Conservation (phyloP, 176 grass and related monocot species). For the Juncus effusus region DNA sequence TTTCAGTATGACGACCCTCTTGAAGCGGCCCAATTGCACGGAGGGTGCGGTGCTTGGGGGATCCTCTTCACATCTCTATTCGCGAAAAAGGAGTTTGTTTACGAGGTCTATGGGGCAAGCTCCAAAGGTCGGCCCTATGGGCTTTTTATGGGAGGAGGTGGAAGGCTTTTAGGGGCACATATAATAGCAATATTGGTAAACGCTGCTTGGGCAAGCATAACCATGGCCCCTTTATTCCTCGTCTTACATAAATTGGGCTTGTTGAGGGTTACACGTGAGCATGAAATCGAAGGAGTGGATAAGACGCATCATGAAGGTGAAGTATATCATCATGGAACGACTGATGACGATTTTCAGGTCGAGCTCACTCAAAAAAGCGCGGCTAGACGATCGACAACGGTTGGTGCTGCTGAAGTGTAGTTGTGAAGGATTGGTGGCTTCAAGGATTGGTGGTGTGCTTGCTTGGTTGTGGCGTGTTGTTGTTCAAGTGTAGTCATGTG, state of each 20-base stretch:
- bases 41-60: constrained; percentile 41
- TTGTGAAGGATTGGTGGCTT: too few relatives aligned
- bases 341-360: background rate
- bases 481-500: too few relatives aligned
- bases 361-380: background rate
- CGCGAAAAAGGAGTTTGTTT: constrained; percentile 36
- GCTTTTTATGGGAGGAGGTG: constrained; percentile 43
- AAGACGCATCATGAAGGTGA: constrained; percentile 29
- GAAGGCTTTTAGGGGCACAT: constrained; percentile 31
- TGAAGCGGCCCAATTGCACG: constrained; percentile 40
- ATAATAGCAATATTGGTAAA: constrained; percentile 33
- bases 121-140: constrained; percentile 28
- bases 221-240: constrained; percentile 35
- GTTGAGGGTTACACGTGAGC: constrained; percentile 15
- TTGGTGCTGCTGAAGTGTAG: too few relatives aligned
- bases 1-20: constrained; percentile 33
- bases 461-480: too few relatives aligned
- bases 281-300: constrained; percentile 36
- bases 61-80: constrained; percentile 46
- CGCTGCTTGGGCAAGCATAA: constrained; percentile 32
- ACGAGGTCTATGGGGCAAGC: constrained; percentile 27
- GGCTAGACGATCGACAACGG: background rate
- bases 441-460: too few relatives aligned
- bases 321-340: constrained; percentile 16
- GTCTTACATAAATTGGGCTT: constrained; percentile 19